Base-by-base conservation (phyloP, 2,329 filamentous ascomycete species). In the Monilinia fructigena region DNA sequence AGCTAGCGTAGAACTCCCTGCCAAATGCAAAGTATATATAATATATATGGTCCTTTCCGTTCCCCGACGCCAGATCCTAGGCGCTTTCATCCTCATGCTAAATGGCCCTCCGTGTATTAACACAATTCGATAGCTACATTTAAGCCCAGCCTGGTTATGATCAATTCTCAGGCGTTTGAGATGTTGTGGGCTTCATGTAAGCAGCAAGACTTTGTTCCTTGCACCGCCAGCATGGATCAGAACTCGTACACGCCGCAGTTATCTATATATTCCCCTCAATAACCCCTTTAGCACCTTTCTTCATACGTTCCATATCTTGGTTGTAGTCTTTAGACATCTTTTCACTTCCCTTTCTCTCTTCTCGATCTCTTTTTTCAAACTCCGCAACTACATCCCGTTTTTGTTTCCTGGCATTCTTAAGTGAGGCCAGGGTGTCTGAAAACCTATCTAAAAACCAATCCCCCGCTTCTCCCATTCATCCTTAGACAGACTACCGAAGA, bases 391-490 rank as follows among this genome's bases (percentile, higher is more conserved):
- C 26, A 14, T 65, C 56, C 42, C 75, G 69, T 63, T 75, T 76
- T 40, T 71, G 67, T n/a, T 63, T 63, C 40, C 72, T 67, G 53
- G 74, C 73, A 8, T 69, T 68, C 47, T 68, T 72, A 3, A 76
- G 38, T 38, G 66, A 59, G 8, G 62, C 47, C 68, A 76, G 67
- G 2, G 75, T 40, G 4, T 69, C 66, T 2, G 55, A 61, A 31
- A 77, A 74, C 42, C 70, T 68, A 2, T 65, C 63, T n/a, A 76
- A 63, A 47, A 77, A 75, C 61, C 71, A 71, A 28, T 76, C 74
- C 6, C 75, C 75, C 1, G 73, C 69, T 50, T 75, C 23, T 76
- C 74, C 74, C 75, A 77, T 53, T 77, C 75, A 7, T 67, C 63
- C 4, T 67, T 70, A 4, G 72, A 62, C 55, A 77, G 58, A 7